Evolutionary conservation across 805 yeast species (phyloP), one percentile per base, ranked within the genome.

Genomic region (Zygoascus ofunaensis): DNA sequence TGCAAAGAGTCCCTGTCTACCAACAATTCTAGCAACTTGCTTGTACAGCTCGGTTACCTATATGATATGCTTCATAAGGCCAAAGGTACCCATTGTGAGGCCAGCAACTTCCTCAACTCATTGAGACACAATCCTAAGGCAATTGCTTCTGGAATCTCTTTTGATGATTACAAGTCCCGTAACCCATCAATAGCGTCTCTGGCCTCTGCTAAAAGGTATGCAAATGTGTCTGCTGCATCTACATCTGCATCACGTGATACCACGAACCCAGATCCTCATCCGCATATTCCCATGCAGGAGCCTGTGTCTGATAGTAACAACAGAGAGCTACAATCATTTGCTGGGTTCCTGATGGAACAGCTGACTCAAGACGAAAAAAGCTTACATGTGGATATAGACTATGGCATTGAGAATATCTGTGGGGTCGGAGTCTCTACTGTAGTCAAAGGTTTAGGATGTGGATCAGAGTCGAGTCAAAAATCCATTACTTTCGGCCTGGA

Each of bases 1-100:
- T 37, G 41, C 21, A 22, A 37, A 26, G 32, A 37, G 22, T n/a
- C 41, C 10, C 72, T 76, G 19, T 63, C 87, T 23, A 72, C 80
- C 2, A 64, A 70, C 37, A 80, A 55, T 40, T 19, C 39, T n/a
- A 26, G 23, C 5, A 36, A 41, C 7, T 59, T 89, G 2, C 62
- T 87, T 22, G 79, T 84, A 40, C 97, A 92, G 58, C 65, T 89
- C 38, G 98, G 96, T 0, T 86, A 87, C 50, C 65, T 94, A 12
- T 86, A 78, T 63, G 97, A 94, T 57, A 90, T 92, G 98, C 73
- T 90, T 64, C 73, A 72, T 35, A 84, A 85, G 59, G 87, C 95
- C 0, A 64, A 73, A 12, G 92, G 94, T 0, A 73, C 75, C 33
- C 85, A 83, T 53, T 87, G 90, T 55, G 76, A 85, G 34, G 82